Evolutionary conservation across 2,329 filamentous ascomycete species (phyloP).

Genomic region (Aspergillus eucalypticola): DNA sequence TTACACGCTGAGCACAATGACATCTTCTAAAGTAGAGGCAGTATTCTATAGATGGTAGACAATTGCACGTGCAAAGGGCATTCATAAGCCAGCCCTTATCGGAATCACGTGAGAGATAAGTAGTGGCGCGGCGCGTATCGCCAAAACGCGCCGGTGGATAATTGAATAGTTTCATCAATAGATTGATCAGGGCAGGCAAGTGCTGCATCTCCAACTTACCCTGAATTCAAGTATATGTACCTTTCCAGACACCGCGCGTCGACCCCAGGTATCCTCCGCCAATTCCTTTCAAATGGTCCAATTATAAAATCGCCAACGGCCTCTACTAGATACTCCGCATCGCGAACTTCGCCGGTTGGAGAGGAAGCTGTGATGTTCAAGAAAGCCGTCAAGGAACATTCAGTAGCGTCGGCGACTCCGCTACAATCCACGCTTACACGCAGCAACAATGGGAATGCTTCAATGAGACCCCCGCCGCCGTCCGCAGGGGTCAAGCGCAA

Average conservation of each 20-base stretch:
- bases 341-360: slow-evolving; percentile 18
- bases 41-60: too few relatives aligned
- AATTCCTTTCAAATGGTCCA: slow-evolving; percentile 23
- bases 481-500: slow-evolving; percentile 41
- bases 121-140: slow-evolving; percentile 1
- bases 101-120: slow-evolving; percentile 4
- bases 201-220: background rate
- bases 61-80: background rate
- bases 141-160: background rate
- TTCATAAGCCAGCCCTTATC: slow-evolving; percentile 21
- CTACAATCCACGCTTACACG: slow-evolving; percentile 35
- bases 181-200: background rate
- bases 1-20: too few relatives aligned
- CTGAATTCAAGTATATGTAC: slow-evolving; percentile 29
- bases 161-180: background rate
- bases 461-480: slow-evolving; percentile 25
- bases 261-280: slow-evolving; percentile 24
- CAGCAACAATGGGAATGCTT: slow-evolving; percentile 26
- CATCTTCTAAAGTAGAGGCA: too few relatives aligned
- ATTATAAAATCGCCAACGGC: slow-evolving; percentile 20
- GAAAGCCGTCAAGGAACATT: slow-evolving; percentile 43
- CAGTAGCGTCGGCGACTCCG: slow-evolving; percentile 32
- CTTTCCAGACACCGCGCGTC: slow-evolving; percentile 19
- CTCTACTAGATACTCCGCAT: slow-evolving; percentile 29
- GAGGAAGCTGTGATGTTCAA: slow-evolving; percentile 39